These are phyloP conservation scores for Colletotrichum australisinense DNA, from an alignment of 2,329 filamentous ascomycete species.

Conservation along the genomic window DNA sequence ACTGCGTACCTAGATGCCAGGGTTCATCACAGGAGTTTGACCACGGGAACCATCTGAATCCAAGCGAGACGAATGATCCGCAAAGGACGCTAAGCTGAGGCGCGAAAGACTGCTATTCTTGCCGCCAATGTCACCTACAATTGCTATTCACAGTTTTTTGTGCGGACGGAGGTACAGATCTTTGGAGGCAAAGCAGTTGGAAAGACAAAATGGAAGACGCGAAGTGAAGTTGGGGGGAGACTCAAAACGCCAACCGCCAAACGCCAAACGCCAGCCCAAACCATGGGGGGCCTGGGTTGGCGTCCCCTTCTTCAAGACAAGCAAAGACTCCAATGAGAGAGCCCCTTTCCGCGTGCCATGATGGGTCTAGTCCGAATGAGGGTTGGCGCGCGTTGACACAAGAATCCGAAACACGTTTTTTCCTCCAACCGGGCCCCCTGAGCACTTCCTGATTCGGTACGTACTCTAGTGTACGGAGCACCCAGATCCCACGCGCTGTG, in stretches of 20 bases:
- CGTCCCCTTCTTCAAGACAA: not conserved
- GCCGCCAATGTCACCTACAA: not conserved
- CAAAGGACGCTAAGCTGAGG: not conserved
- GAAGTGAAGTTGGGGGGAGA: not conserved
- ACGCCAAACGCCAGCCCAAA: not conserved
- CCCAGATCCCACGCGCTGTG: not conserved
- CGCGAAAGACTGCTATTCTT: constrained; percentile 1
- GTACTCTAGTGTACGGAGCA: not conserved
- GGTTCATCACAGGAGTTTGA: not conserved
- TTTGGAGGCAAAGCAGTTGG: not conserved
- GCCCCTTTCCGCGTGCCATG: not conserved
- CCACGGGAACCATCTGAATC: not conserved
- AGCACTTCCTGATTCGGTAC: not conserved
- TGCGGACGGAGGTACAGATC: not conserved
- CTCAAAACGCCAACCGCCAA: not conserved
- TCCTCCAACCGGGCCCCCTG: constrained; percentile 16
- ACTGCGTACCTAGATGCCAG: not conserved
- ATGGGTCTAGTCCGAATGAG: not conserved
- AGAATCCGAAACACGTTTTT: constrained; percentile 26
- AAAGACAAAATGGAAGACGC: not conserved
- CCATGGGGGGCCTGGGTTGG: not conserved
- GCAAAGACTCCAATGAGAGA: not conserved
- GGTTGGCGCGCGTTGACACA: not conserved
- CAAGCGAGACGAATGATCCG: not conserved
- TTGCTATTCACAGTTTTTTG: not conserved